Base-by-base conservation (phyloP, 306 rosid genomes). In the Senna siamea region DNA sequence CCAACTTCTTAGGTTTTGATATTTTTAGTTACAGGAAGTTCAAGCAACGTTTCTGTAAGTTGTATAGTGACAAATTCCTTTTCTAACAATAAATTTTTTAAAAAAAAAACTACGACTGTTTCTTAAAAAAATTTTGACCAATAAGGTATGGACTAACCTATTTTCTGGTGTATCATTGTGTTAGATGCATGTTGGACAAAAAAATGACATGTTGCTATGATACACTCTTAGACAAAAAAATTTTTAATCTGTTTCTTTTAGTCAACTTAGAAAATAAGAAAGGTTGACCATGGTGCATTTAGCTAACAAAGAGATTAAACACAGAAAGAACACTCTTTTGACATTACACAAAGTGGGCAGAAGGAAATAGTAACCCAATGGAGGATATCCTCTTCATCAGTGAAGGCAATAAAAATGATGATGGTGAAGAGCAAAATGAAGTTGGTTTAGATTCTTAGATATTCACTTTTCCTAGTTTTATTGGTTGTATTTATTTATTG, bases 261-360 rank as follows among this genome's bases (percentile, higher is more conserved):
- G 38, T 28, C n/a, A 56, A 56, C 37, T 56, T 56, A 10, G 38
- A 56, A 56, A 56, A 5, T 7, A 32, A 59, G 66, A 59, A 59
- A 34, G 66, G 22, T 59, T 59, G 44, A n/a, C 44, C 14, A 3
- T 59, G 11, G 6, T 1, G 14, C 66, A 7, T 40, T 2, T 30
- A 7, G 44, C 14, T 59, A 32, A 32, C 41, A 15, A 59, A 30
- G 22, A 59, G 12, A 14, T 30, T 32, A n/a, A 34, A 59, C 65
- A 30, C 65, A 10, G 10, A 44, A 44, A 58, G 17, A 6, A 32
- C 30, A 14, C 13, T n/a, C 26, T 15, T 46, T 13, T 46, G 2
- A 3, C 17, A 46, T 46, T 3, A 2, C 18, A 13, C 15, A 9
- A 12, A 32, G n/a, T n/a, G 13, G n/a, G 38, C 44, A 32, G 44